These are phyloP conservation scores for Triticum urartu DNA, from an alignment of 176 grass and related monocot species.

Conservation along the genomic window DNA sequence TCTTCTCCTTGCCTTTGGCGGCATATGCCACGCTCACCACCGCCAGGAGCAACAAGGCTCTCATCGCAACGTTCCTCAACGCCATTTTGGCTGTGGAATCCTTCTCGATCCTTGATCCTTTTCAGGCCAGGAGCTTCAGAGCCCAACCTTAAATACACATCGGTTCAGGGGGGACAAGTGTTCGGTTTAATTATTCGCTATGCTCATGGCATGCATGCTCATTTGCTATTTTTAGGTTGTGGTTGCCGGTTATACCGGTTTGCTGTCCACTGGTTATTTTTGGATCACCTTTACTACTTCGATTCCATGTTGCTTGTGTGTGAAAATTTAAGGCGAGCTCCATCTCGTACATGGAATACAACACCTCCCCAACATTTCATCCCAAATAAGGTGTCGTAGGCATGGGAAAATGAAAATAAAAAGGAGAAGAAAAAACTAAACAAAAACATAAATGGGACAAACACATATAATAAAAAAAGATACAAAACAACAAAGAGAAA, in stretches of 20 bases:
- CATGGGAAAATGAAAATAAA: too few species aligned
- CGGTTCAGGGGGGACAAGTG: background rate
- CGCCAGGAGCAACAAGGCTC: background rate
- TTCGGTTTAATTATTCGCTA: background rate
- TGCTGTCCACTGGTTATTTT: background rate
- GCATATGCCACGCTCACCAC: constrained; percentile 12
- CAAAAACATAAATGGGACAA: too few species aligned
- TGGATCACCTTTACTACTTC: too few species aligned
- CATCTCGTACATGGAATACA: too few species aligned
- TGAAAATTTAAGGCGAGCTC: too few species aligned
- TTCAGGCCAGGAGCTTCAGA: background rate
- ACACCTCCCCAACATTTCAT: too few species aligned
- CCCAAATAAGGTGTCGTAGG: too few species aligned
- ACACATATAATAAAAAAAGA: too few species aligned
- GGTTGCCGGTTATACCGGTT: background rate
- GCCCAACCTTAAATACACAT: background rate
- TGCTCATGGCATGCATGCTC: background rate
- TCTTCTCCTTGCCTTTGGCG: background rate
- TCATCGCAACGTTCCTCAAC: background rate
- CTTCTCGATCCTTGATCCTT: background rate
- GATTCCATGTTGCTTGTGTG: too few species aligned
- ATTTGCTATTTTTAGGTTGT: background rate
- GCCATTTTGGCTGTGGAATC: constrained; percentile 18
- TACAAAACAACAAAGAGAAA: too few species aligned
- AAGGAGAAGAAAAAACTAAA: too few species aligned